phyloP scores from a whole-genome alignment of 2,329 filamentous ascomycete species.

The Pseudogymnoascus verrucosus region DNA sequence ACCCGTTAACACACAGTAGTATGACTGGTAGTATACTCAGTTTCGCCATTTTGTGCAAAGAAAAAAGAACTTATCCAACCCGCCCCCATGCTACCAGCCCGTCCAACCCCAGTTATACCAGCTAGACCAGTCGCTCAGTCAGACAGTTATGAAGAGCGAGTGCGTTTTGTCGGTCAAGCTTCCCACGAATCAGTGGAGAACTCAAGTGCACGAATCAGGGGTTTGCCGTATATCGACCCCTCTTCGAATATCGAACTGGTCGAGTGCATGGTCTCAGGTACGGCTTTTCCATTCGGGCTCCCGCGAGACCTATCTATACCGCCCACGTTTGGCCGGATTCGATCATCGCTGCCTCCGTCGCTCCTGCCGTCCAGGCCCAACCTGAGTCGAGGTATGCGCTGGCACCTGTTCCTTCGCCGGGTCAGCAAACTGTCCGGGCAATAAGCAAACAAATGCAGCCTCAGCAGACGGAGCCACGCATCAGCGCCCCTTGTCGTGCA shows the following conservation, averaged over 20 bases:
- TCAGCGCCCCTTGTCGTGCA: neutral
- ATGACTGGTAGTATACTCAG: neutral
- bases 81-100: neutral
- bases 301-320: neutral
- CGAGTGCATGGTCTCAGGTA: neutral
- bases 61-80: neutral
- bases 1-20: neutral
- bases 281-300: neutral
- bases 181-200: conserved; percentile 1
- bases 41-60: neutral
- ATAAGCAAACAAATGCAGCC: conserved; percentile 1
- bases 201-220: neutral
- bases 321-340: neutral
- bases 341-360: neutral
- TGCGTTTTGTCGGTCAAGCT: conserved; percentile 1
- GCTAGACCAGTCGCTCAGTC: neutral
- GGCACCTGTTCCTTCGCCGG: neutral
- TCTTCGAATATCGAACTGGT: neutral
- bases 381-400: neutral
- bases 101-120: neutral
- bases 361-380: neutral
- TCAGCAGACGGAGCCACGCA: neutral
- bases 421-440: neutral
- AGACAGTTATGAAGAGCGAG: neutral
- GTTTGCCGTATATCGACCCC: neutral